Base-by-base conservation (phyloP, 2,329 filamentous ascomycete species). In the Pseudogymnoascus sp. region DNA sequence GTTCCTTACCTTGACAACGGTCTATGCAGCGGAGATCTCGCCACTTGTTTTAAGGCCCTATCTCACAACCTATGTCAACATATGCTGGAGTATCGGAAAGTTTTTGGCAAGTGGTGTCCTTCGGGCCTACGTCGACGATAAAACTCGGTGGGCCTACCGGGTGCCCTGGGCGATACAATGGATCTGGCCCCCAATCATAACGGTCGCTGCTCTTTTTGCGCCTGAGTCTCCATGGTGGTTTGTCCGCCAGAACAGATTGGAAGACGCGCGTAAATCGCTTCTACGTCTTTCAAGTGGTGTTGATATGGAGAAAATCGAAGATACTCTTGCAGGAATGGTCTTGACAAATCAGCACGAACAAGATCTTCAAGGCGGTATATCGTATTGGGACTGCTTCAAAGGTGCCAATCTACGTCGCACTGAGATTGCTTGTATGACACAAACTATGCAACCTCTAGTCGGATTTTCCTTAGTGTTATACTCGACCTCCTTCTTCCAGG, bases 381-480 rank as follows among this genome's bases (percentile, higher is more conserved):
- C 74, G 0, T 83, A 82, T 64, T 16, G 71, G 30, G 80, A 82
- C 63, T 81, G 79, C 42, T 77, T 83, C 67, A 77, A 73, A 49
- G 78, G 77, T 0, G 71, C 74, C 45, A 79, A 79, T 62, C 67
- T 76, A 14, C 73, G 78, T 5, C 75, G 80, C 14, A 82, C 80
- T 0, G 79, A 81, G 65, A 80, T 82, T 25, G 76, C 78, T 1
- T 73, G 75, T 60, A 83, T 84, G 67, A 82, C 84, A 5, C 86
- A 84, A 73, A 78, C 80, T 9, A 84, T 83, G 1, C 84, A 87
- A 68, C 83, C 85, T 16, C 74, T 86, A 2, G 82, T 79, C 59
- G 83, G 84, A 9, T 82, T 84, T 64, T 82, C 84, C 19, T 79
- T 86, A 62, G 82, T 84, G 61, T 82, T 82, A 64, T 87, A 85